Base-by-base conservation (phyloP, 2,329 filamentous ascomycete genomes). In the Colletotrichum chlorophyti region DNA sequence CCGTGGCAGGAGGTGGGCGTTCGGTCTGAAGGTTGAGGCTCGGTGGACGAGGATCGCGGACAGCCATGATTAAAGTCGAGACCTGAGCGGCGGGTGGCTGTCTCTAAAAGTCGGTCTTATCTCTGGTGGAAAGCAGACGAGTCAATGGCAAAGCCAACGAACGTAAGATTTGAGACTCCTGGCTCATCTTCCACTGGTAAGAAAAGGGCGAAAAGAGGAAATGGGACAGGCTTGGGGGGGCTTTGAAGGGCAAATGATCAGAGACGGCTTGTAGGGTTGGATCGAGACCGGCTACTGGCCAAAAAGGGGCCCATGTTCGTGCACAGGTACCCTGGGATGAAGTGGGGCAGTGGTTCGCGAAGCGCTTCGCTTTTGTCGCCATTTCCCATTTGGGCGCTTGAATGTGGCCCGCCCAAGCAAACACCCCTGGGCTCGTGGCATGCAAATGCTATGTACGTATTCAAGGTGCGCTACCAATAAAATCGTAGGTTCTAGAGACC, bases 41-140 rank as follows among this genome's bases (percentile, higher is more conserved):
- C 23, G 42, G 45, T 49, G 53, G 58, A 37, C 53, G 54, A 31
- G 43, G 48, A 52, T 61, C 53, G 58, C 43, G 53, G 55, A 49
- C 42, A 23, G 53, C 58, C 58, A 61, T 62, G 50, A 35, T 55
- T 53, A 53, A 42, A 14, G 40, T 61, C 46, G 49, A 35, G 41
- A 55, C 52, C 60, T 62, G 55, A 52, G 46, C 53, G 47, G 54
- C 43, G 43, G n/a, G 49, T 59, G 47, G 53, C 58, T 58, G 47
- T 53, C 49, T 59, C 54, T 51, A 35, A 42, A 42, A 41, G 40
- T 51, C 50, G 40, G 34, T 48, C 29, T 61, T 62, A 49, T 61
- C 51, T 62, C 50, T n/a, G n/a, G n/a, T n/a, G n/a, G n/a, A n/a
- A n/a, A n/a, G n/a, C n/a, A n/a, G n/a, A 32, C 46, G 50, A 61